Base-by-base conservation (phyloP, 441 rosid species). In the Croton setiger region DNA sequence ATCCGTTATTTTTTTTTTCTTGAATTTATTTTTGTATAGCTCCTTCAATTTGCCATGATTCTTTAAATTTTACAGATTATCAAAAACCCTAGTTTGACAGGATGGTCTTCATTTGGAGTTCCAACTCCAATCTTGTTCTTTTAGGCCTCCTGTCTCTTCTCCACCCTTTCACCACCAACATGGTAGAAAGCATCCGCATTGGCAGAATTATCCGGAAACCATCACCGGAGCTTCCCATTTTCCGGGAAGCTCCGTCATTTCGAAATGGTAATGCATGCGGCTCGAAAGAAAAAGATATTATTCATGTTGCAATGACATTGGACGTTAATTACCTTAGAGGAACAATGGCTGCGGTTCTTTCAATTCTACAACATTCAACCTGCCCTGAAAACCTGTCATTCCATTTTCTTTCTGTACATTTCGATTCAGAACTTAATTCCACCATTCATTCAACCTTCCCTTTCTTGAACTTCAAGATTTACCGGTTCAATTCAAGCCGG, bases 291-390 rank as follows among this genome's bases (percentile, higher is more conserved):
- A 63, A 53, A 23, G 77, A 79, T 52, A 47, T 11, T 8, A 84
- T 92, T 17, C 96, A 89, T 35, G 75, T 88, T 0, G 86, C 94
- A 4, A 89, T 89, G 94, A 88, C 96, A 43, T 85, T 92, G 0
- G 96, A 92, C 62, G 85, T 80, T 27, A 89, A 88, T 74, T 89
- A 89, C 68, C 85, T 89, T 43, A 85, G 96, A 5, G 96, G 96
- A 3, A 89, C 97, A 51, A 87, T 89, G 91, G 94, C 94, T 0
- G 94, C 97, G 0, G 81, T 86, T n/a, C 76, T 89, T 53, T 89
- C 92, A 18, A 75, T 88, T 72, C 75, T 92, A 9, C 91, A 84
- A 60, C 92, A 89, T 71, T 86, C 92, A 0, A 77, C 84, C 0
- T 89, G 94, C 63, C 92, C 96, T 1, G 90, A 88, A 62, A 88